A percentile compares a stretch with the other conserved stretches of the same genome.
Evolutionary conservation across 495 filamentous ascomycete genomes (phyloP).

Genomic region (Lepidopterella palustris): DNA sequence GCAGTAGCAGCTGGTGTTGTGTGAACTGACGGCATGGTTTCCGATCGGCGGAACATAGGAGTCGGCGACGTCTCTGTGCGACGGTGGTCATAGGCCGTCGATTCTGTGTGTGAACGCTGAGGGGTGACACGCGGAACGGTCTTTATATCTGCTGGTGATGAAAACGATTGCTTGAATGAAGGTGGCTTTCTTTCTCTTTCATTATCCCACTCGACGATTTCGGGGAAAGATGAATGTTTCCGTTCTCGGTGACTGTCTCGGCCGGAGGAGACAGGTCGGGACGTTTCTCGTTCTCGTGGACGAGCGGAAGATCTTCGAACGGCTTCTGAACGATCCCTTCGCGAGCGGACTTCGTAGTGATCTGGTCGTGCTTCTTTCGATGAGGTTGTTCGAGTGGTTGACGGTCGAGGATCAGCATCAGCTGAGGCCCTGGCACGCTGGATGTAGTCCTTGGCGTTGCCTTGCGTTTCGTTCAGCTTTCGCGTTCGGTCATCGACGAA

Average conservation of each 20-base stretch:
- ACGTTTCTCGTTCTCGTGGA: conserved; percentile 13
- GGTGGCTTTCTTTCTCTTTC: conserved; percentile 11
- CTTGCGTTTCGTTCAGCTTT: conserved; percentile 11
- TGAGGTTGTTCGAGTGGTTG: conserved; percentile 18
- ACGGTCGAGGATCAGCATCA: conserved; percentile 11
- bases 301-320: conserved; percentile 25
- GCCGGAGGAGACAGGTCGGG: conserved; percentile 11
- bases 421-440: conserved; percentile 8
- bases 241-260: conserved; percentile 20
- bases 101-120: conserved; percentile 23
- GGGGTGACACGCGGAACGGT: conserved; percentile 13
- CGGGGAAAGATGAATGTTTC: conserved; percentile 16
- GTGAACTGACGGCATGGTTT: conserved; percentile 25
- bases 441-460: conserved; percentile 18
- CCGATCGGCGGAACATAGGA: conserved; percentile 25
- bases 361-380: conserved; percentile 20
- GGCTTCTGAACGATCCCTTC: conserved; percentile 11
- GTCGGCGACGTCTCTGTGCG: conserved; percentile 19
- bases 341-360: conserved; percentile 10
- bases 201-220: conserved; percentile 30
- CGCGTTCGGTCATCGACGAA: conserved; percentile 13
- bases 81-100: conserved; percentile 13
- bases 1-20: conserved; percentile 7
- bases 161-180: conserved; percentile 22
- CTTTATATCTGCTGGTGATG: conserved; percentile 25